Evolutionary conservation across 805 yeast species (phyloP), one percentile per base, ranked within the genome.

Genomic region (Lipomyces yamanashiensis): DNA sequence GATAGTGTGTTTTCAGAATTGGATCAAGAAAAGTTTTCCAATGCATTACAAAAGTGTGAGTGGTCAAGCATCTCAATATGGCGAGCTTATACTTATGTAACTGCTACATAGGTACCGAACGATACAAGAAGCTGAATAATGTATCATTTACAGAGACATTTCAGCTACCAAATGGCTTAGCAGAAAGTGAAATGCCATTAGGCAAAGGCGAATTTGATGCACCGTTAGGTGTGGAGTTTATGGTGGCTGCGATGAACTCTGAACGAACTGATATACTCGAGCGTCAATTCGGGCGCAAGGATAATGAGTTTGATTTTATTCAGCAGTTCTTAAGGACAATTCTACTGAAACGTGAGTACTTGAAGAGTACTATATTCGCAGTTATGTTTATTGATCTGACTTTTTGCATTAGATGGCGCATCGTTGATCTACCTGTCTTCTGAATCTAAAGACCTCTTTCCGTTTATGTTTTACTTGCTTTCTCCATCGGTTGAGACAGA

Each of bases 281-380:
- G 49, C 50, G 53, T 10, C 59, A 70, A 37, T 61, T 45, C n/a
- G 68, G 70, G 36, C 62, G 72, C 52, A 61, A 61, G 36, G 74
- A 72, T 54, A 72, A 70, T 21, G 67, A 64, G 13, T 57, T 72
- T 36, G 76, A 74, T 51, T 69, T 63, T 56, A 67, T 71, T 5
- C 76, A 72, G 67, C 77, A 70, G 62, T 69, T 70, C 56, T 44
- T 75, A 50, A 67, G 76, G 48, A 63, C 69, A 9, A 61, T 74
- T 7, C 68, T 71, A n/a, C 61, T 71, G 41, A 64, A 67, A 33
- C 67, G 68, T 63, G 36, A 59, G 64, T 54, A 7, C 7, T 43
- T 6, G 13, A 2, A n/a, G 17, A 7, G 5, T 2, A 39, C 44
- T 10, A 17, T 34, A 2, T 12, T 28, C 28, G 19, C 34, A 41